Evolutionary conservation across 2,329 filamentous ascomycete species (phyloP), one percentile per base, ranked within the genome.

Genomic region (Pseudocercospora vitis): DNA sequence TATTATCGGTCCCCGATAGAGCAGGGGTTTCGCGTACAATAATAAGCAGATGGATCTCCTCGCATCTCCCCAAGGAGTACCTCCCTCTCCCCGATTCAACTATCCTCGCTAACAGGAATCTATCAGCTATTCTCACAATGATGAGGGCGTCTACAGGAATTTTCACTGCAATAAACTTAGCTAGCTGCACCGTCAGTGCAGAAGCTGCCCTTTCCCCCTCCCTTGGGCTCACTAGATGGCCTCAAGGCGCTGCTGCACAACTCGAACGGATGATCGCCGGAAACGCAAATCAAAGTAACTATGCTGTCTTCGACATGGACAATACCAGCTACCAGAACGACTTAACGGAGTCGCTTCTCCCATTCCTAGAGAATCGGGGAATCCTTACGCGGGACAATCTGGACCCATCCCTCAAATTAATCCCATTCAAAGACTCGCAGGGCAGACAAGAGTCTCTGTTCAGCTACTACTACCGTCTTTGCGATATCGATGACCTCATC

Each of bases 381-480:
- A 64, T 76, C 37, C 48, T 76, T 18, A 74, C 72, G 2, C 71
- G 74, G 51, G 70, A 74, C 23, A 69, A 62, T 12, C 65, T 76
- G 60, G 73, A 76, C 55, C 71, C 71, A 4, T 65, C 67, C 0
- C 66, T 76, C 42, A 71, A 68, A 56, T 63, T 75, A n/a, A 63
- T 76, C 16, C 71, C 72, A 1, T 77, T 77, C 68, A 68, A 70
- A 52, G 74, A 76, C 60, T 69, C 66, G 4, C 58, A 66, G 29
- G 63, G 63, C 49, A 63, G 72, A 58, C 72, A 66, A 11, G 74
- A 77, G 64, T 69, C 70, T 6, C 63, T 77, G 5, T 76, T 73
- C 68, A 74, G 74, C 68, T 77, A 76, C 66, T 76, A 76, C 64
- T 56, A 64, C 46, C 73, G 74, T 14, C 65, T 77, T 7, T 77